phyloP scores from a whole-genome alignment of 805 yeast genomes.

The Monosporozyma aerobia region DNA sequence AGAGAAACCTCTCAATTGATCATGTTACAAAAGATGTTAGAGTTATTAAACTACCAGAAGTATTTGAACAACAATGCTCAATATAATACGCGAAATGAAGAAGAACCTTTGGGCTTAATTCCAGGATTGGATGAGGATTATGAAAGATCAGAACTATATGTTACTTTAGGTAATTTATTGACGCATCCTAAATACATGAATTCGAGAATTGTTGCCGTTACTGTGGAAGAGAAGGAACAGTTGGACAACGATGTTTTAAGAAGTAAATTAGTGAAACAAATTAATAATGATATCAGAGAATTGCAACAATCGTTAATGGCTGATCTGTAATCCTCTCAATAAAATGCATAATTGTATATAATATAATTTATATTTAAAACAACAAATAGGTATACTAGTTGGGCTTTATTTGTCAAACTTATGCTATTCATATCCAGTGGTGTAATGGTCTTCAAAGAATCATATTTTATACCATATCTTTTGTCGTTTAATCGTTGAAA shows the following conservation, averaged over 20 bases:
- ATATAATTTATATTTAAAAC: background rate
- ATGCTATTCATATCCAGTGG: background rate
- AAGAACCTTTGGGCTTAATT: constrained; percentile 27
- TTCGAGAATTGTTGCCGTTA: constrained; percentile 55
- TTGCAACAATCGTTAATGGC: constrained; percentile 36
- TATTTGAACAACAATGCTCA: constrained; percentile 29
- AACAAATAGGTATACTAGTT: background rate
- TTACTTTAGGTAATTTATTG: constrained; percentile 58
- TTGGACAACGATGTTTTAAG: constrained; percentile 41
- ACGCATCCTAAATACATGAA: constrained; percentile 82
- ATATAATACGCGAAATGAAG: constrained; percentile 10
- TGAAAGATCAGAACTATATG: constrained; percentile 51
- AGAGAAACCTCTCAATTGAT: constrained; percentile 65
- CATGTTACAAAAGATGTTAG: constrained; percentile 50
- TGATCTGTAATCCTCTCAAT: constrained; percentile 2
- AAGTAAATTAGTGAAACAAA: constrained; percentile 35
- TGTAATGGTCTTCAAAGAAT: background rate
- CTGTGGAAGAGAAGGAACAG: constrained; percentile 53
- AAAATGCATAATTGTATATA: background rate
- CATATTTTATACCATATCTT: background rate
- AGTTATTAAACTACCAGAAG: constrained; percentile 42
- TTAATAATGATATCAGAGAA: constrained; percentile 45
- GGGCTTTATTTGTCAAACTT: background rate
- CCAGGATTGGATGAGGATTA: constrained; percentile 56
- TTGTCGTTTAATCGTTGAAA: background rate